phyloP scores from a whole-genome alignment of 192 early-diverging fungal species.

The Phlyctochytrium planicorne region DNA sequence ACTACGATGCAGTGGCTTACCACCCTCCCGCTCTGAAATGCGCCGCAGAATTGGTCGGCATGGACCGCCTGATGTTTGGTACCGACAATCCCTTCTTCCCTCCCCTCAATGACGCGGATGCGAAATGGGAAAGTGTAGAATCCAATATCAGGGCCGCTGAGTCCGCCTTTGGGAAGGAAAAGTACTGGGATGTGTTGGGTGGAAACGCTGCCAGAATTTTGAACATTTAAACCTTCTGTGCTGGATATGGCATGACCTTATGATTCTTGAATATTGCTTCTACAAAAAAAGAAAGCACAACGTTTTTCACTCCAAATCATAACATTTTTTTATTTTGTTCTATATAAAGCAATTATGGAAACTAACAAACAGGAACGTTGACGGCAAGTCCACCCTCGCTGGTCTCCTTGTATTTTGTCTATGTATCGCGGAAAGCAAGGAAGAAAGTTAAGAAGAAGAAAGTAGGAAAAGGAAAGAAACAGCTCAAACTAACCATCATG shows the following conservation, averaged over 20 bases:
- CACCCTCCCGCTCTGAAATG: slow-evolving; percentile 6
- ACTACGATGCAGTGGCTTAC: slow-evolving; percentile 25
- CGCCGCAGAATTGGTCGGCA: slow-evolving; percentile 9
- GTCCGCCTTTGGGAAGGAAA: slow-evolving; percentile 4
- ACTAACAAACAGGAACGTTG: slow-evolving; percentile 72
- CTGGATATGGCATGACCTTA: too few relatives aligned
- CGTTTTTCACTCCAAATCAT: too few relatives aligned
- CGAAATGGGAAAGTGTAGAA: slow-evolving; percentile 15
- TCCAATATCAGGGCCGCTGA: slow-evolving; percentile 10
- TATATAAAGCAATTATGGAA: too few relatives aligned
- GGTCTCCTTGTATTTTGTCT: slow-evolving; percentile 97
- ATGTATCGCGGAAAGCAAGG: slow-evolving; percentile 73
- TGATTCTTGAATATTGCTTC: too few relatives aligned
- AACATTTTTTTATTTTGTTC: too few relatives aligned
- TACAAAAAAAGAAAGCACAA: too few relatives aligned
- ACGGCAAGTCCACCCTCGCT: slow-evolving; percentile 90
- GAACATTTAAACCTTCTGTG: background rate
- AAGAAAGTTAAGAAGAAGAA: background rate
- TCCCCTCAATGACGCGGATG: slow-evolving; percentile 8
- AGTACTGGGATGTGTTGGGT: background rate
- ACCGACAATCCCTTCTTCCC: slow-evolving; percentile 34
- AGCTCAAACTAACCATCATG: slow-evolving; percentile 17
- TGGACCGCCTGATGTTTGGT: slow-evolving; percentile 23
- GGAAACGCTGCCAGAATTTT: slow-evolving; percentile 3
- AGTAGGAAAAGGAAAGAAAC: background rate